Conservation (phyloP, 2,329 filamentous ascomycete genomes). For the Pestalotiopsis sp. region DNA sequence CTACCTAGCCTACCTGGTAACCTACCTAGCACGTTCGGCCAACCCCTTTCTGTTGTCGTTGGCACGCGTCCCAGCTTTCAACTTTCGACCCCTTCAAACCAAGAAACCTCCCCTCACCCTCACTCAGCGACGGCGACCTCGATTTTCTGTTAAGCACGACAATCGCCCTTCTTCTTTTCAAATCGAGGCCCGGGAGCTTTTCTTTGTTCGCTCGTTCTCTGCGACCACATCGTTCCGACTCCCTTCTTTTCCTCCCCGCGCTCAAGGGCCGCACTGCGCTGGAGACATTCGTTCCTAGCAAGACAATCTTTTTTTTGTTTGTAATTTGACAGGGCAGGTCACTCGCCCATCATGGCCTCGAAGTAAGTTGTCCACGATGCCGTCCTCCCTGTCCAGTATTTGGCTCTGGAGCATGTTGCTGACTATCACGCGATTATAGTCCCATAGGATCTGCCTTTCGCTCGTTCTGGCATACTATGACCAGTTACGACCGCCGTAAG, state of each 20-base stretch:
- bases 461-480: constrained; percentile 94
- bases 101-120: neutral
- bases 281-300: neutral
- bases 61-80: constrained; percentile 1
- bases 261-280: constrained; percentile 5
- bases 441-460: constrained; percentile 71
- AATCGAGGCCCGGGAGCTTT: neutral
- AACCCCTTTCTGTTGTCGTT: neutral
- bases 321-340: constrained; percentile 1
- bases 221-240: neutral
- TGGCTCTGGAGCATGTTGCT: neutral
- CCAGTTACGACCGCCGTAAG: constrained; percentile 70
- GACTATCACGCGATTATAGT: constrained; percentile 38
- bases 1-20: neutral
- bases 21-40: neutral
- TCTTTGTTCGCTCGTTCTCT: constrained; percentile 6
- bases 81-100: neutral
- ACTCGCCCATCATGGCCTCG: constrained; percentile 19
- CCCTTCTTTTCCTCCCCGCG: neutral
- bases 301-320: neutral
- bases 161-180: neutral
- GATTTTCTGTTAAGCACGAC: neutral
- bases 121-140: neutral
- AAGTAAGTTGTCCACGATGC: constrained; percentile 19
- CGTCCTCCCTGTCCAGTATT: neutral